Percentiles rank a stretch among this genome's conserved stretches.
phyloP scores from a whole-genome alignment of 257 asterid genomes.

The Datura wrightii region DNA sequence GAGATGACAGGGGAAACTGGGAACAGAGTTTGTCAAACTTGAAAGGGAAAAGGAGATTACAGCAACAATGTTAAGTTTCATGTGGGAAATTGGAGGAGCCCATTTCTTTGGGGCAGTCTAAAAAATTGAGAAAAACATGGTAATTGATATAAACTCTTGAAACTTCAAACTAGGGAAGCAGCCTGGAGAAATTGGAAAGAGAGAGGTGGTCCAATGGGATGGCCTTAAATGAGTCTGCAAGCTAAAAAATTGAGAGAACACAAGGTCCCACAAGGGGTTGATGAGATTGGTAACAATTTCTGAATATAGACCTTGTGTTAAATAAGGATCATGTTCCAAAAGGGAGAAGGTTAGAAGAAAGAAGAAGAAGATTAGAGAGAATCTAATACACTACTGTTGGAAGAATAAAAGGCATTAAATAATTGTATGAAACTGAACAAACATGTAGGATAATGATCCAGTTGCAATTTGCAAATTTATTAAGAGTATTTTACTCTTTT shows the following conservation, averaged over 20 bases:
- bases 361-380: not conserved
- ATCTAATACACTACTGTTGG: not conserved
- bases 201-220: not conserved
- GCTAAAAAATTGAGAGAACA: not conserved
- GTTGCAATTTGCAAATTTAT: slow-evolving; percentile 11
- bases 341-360: not conserved
- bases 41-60: not conserved
- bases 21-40: slow-evolving; percentile 2
- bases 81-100: not conserved
- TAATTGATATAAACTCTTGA: not conserved
- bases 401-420: not conserved
- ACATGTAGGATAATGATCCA: slow-evolving; percentile 11
- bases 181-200: not conserved
- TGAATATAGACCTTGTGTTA: not conserved
- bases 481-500: not conserved
- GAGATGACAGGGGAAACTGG: not conserved
- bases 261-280: not conserved
- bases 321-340: not conserved
- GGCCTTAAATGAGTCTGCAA: not conserved
- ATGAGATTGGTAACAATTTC: not conserved
- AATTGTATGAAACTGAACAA: not conserved
- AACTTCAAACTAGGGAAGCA: not conserved
- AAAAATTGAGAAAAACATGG: slow-evolving; percentile 26
- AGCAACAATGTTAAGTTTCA: not conserved
- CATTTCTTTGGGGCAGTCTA: not conserved